Percentiles rank a stretch among this genome's conserved stretches.
These are phyloP conservation scores for Sanguinoderma infundibulare DNA, from an alignment of 1,284 basidiomycete species.

Conservation along the genomic window DNA sequence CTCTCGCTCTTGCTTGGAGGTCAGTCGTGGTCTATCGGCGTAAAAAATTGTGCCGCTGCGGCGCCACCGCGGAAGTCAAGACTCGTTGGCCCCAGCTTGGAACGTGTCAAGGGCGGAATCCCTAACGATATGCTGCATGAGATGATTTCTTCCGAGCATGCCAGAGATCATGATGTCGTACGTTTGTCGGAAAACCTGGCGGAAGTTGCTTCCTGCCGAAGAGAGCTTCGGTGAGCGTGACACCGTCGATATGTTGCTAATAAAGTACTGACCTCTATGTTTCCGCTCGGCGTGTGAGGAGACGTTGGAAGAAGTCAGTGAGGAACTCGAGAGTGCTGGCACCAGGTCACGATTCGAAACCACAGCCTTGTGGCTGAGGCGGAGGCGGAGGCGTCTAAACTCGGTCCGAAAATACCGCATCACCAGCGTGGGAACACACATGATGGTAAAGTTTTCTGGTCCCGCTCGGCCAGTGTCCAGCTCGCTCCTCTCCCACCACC, in stretches of 20 bases:
- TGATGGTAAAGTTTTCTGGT: too few species aligned
- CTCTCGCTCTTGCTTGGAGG: background rate
- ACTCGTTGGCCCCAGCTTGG: too few species aligned
- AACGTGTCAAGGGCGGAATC: background rate
- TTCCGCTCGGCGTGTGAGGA: too few species aligned
- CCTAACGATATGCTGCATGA: background rate
- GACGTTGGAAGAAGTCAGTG: too few species aligned
- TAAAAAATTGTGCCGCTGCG: background rate
- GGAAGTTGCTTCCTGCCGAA: background rate
- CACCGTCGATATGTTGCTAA: background rate
- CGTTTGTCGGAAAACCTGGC: background rate
- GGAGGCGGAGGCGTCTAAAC: background rate
- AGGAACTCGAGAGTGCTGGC: too few species aligned
- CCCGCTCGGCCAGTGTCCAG: too few species aligned
- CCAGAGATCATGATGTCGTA: background rate
- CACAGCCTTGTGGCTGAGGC: background rate
- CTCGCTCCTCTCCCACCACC: background rate
- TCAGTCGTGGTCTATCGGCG: background rate
- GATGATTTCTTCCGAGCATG: background rate
- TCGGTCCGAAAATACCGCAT: background rate
- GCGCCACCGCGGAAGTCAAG: too few species aligned
- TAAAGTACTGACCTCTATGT: background rate
- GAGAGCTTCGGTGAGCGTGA: background rate
- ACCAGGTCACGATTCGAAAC: background rate
- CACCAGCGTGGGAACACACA: constrained; percentile 2